A percentile compares a stretch with the other conserved stretches of the same genome.
Conservation (phyloP, 352 stramenopile genomes). For the Phytopythium delawarense region DNA sequence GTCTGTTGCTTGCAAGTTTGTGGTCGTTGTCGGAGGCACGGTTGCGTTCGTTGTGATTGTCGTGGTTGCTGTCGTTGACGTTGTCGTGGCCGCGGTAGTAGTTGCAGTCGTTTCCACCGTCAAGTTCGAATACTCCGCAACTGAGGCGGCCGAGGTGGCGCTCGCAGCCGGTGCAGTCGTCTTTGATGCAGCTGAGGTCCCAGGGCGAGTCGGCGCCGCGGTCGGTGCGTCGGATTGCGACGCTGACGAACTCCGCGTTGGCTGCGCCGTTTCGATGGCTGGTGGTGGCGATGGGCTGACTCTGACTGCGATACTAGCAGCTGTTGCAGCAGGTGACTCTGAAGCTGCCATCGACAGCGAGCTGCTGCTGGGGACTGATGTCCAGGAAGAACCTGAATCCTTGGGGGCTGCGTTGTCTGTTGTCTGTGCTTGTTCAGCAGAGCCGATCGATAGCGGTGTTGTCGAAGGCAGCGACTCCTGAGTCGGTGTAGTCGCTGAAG, state of each 20-base stretch:
- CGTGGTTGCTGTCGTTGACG: too few relatives aligned
- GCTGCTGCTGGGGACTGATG: not conserved
- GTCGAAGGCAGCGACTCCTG: constrained; percentile 6
- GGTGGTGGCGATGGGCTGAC: not conserved
- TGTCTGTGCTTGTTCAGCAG: not conserved
- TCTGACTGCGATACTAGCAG: not conserved
- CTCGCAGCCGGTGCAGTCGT: not conserved
- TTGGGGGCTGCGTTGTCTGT: not conserved
- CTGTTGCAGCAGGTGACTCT: not conserved
- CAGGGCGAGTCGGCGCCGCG: not conserved
- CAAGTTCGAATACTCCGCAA: not conserved
- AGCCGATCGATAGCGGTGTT: not conserved
- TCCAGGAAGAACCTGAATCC: not conserved
- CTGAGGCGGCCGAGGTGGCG: not conserved
- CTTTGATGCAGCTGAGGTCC: not conserved
- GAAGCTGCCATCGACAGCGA: not conserved
- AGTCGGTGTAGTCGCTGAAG: constrained; percentile 1
- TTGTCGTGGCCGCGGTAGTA: too few relatives aligned
- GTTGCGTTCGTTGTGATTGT: too few relatives aligned
- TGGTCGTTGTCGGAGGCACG: not conserved
- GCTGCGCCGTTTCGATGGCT: not conserved
- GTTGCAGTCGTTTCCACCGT: not conserved
- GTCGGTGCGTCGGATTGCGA: not conserved
- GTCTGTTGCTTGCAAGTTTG: too few relatives aligned
- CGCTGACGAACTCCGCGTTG: not conserved